A percentile compares a stretch with the other conserved stretches of the same genome.
Conservation (phyloP, 768 basidiomycete species). For the Strobilomyces confusus region DNA sequence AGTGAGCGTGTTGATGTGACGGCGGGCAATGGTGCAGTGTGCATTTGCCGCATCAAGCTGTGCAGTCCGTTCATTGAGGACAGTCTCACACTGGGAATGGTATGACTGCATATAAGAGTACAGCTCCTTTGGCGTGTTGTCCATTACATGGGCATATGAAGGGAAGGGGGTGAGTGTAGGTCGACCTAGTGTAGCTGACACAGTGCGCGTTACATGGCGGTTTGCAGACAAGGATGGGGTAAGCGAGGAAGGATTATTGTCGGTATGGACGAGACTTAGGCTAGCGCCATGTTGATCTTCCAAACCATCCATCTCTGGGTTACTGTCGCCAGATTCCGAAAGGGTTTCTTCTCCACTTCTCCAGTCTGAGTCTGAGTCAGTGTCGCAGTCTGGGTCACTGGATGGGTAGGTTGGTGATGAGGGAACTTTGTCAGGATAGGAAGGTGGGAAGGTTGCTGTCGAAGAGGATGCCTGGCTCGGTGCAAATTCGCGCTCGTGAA, state of each 20-base stretch:
- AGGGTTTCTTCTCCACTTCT: neutral
- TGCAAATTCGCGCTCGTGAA: neutral
- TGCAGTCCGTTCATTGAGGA: neutral
- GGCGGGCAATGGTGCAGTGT: neutral
- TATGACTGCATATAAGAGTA: neutral
- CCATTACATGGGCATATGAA: neutral
- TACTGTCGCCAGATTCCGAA: too few species aligned
- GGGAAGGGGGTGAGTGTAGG: neutral
- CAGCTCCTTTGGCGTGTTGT: neutral
- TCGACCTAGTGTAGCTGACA: neutral
- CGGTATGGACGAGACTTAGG: too few species aligned
- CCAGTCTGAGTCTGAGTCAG: neutral
- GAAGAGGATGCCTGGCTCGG: neutral
- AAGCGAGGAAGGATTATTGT: too few species aligned
- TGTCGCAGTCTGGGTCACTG: neutral
- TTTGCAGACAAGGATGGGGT: neutral
- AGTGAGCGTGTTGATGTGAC: neutral
- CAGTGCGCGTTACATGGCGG: neutral
- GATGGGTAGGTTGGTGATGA: neutral
- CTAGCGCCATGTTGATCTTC: too few species aligned
- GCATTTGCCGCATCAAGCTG: neutral
- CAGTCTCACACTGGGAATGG: neutral
- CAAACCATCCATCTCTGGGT: too few species aligned
- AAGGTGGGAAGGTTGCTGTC: neutral
- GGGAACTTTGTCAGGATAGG: neutral